Base-by-base conservation (phyloP, 2,329 filamentous ascomycete species). In the Teratosphaeria pseudoeucalypti region DNA sequence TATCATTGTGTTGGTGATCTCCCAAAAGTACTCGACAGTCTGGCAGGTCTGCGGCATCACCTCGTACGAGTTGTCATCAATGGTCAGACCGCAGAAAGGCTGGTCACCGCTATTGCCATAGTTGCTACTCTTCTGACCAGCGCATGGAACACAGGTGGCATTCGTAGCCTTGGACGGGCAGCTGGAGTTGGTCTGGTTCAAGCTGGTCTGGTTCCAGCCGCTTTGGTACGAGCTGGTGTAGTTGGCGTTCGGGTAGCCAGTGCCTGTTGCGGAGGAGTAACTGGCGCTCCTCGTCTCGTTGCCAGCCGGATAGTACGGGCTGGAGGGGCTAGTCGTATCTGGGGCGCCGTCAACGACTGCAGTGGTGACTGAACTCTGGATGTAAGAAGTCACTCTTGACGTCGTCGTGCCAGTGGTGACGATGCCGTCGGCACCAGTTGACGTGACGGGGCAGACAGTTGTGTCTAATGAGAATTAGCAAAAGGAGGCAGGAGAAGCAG, bases 11-110 rank as follows among this genome's bases (percentile, higher is more conserved):
- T 77, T 76, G 4, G 72, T 72, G 57, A 79, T 70, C 23, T 74
- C 73, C 29, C 79, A 70, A 58, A 73, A 69, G 62, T 79, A 80
- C 70, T 78, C 67, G n/a, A 70, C 68, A 5, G 69, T 72, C 7
- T 66, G 64, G 64, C 73, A 75, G 9, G 74, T 76, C 61, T 72
- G 73, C 6, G 73, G 73, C 3, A 66, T 69, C 37, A 70, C 67
- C 52, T 72, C 66, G 64, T 74, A 74, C 57, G 67, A 68, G 59
- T 75, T 66, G 55, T 70, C 71, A 43, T 68, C 63, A 58, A 72
- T 69, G 58, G 72, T 70, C 49, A 68, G 71, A 16, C 73, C 74
- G 57, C 74, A 76, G 60, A 59, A 68, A n/a, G 55, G 55, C 55
- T 54, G 61, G 39, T 66, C 60, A 4, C 64, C 64, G 59, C 68